Percentiles rank a stretch among this genome's conserved stretches.
Conservation (phyloP, 2,329 filamentous ascomycete species). For the Nigrospora osmanthi region DNA sequence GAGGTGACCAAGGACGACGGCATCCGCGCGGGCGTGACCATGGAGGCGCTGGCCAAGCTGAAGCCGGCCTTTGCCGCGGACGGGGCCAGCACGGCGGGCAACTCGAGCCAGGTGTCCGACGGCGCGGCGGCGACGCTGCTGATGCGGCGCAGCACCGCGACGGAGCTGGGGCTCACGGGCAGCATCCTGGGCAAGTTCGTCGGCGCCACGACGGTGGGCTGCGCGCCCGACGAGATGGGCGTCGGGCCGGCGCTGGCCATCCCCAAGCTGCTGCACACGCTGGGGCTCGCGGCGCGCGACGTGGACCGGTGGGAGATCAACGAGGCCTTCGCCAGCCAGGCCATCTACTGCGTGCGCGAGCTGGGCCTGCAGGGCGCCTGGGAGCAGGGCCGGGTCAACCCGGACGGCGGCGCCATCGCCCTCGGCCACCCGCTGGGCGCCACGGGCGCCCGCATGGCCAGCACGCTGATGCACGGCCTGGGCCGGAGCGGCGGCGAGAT, state of each 20-base stretch:
- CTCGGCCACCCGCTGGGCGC: constrained; percentile 86
- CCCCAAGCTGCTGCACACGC: constrained; percentile 65
- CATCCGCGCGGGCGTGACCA: constrained; percentile 58
- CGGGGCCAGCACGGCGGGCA: constrained; percentile 78
- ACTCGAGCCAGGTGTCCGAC: constrained; percentile 79
- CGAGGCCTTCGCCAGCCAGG: constrained; percentile 66
- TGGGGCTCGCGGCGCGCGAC: constrained; percentile 60
- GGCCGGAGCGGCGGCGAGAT: constrained; percentile 65
- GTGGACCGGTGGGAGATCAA: constrained; percentile 91
- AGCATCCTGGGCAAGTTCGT: constrained; percentile 80
- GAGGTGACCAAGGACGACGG: constrained; percentile 77
- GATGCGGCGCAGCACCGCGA: constrained; percentile 77
- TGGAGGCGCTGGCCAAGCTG: constrained; percentile 67
- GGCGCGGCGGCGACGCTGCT: constrained; percentile 78
- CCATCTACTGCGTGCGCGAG: constrained; percentile 62
- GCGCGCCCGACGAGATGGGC: constrained; percentile 88
- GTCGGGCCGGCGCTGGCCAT: constrained; percentile 82
- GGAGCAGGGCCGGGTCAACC: constrained; percentile 69
- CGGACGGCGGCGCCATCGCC: constrained; percentile 90
- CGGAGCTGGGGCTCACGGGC: constrained; percentile 58
- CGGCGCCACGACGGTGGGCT: constrained; percentile 67
- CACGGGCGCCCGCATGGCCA: constrained; percentile 75
- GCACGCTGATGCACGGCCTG: constrained; percentile 59
- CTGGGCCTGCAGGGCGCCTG: constrained; percentile 57
- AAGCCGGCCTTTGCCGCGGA: constrained; percentile 77